Conservation (phyloP, 2,329 filamentous ascomycete species). For the Thelonectria discophora region DNA sequence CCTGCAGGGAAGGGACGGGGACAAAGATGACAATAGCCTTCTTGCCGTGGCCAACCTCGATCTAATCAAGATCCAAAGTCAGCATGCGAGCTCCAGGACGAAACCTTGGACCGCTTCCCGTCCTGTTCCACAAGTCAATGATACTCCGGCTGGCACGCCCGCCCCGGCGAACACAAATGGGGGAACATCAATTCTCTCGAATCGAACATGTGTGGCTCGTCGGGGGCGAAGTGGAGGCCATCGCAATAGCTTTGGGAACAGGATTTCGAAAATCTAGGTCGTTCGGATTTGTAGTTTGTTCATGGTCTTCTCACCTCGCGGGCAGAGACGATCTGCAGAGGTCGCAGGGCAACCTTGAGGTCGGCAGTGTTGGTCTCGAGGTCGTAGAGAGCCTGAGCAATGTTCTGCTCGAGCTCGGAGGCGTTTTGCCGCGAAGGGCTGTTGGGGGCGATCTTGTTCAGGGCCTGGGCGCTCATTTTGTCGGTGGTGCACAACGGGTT, state of each 20-base stretch:
- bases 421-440: conserved; percentile 96
- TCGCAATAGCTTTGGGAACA: conserved; percentile 53
- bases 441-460: conserved; percentile 99
- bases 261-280: conserved; percentile 49
- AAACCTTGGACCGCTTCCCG: conserved; percentile 79
- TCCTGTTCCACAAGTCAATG: conserved; percentile 69
- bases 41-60: conserved; percentile 99
- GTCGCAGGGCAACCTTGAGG: conserved; percentile 94
- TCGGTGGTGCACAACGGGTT: conserved; percentile 53
- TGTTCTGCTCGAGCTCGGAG: conserved; percentile 96
- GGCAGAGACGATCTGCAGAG: conserved; percentile 98
- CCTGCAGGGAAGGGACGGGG: conserved; percentile 96
- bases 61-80: conserved; percentile 78
- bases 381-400: conserved; percentile 97
- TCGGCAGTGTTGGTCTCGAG: conserved; percentile 99
- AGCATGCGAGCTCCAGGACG: conserved; percentile 80
- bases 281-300: conserved; percentile 31
- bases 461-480: conserved; percentile 73
- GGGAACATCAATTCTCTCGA: conserved; percentile 31
- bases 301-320: conserved; percentile 86
- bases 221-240: conserved; percentile 45
- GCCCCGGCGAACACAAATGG: conserved; percentile 37
- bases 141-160: conserved; percentile 48
- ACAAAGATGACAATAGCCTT: conserved; percentile 99
- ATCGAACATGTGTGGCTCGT: conserved; percentile 39